Evolutionary conservation across 192 early-diverging fungal species (phyloP), one percentile per base, ranked within the genome.

Genomic region (Dissophora globulifera): DNA sequence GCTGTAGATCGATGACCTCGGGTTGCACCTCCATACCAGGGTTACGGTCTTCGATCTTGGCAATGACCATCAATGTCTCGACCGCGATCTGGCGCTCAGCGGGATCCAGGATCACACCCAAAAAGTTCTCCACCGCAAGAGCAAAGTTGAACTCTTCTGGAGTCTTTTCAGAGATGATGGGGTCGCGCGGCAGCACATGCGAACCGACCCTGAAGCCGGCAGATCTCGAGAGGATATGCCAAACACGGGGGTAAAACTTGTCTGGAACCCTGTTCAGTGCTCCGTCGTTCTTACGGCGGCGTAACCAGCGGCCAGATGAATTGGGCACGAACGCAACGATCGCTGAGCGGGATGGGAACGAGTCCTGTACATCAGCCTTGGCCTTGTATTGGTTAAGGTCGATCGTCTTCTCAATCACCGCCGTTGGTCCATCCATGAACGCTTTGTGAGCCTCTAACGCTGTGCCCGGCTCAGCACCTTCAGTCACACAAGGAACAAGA

Each of bases 71-170:
- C 32, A 94, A 67, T 15, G 88, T 87, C 58, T 92, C 90, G 0
- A 90, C 89, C 1, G 86, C 87, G 35, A 92, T 82, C 79, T 94
- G 92, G 17, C 90, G 87, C 69, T 94, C 91, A 3, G 92, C 92
- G 5, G 93, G 92, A 54, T 95, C 92, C 1, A 81, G 65, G 38
- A 93, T 88, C 27, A 81, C 85, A 23, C 90, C 89, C 65, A 94
- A 80, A 50, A 94, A 88, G 51, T 81, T 79, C 74, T 94, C 92
- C 1, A 94, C 87, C 49, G 86, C 87, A 25, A 93, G 67, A 1
- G 89, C 93, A 81, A 95, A 95, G 78, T 92, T 95, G 72, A 92
- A 85, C 70, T 94, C 91, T 40, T 93, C 90, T 0, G 94, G 82
- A 0, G 94, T 93, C 70, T 90, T 91, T 61, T 93, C 94, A 32